Base-by-base conservation (phyloP, 495 filamentous ascomycete species). In the Aspergillus funiculosus region DNA sequence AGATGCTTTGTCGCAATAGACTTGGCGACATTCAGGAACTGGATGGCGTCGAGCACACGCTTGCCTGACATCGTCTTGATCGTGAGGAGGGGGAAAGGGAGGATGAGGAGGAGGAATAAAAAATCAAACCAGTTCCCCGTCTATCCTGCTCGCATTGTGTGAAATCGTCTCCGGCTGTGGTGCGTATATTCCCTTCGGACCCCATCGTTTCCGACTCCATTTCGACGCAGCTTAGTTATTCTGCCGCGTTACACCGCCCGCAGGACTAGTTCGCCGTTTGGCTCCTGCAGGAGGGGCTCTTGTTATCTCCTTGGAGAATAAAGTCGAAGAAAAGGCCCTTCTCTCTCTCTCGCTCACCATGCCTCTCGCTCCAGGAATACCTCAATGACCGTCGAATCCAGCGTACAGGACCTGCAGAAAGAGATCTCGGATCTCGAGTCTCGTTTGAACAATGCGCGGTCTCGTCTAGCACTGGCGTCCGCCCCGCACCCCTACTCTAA, bases 1-100 rank as follows among this genome's bases (percentile, higher is more conserved):
- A 87, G 64, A 66, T 97, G 92, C 66, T 88, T 87, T 52, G 75
- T 69, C 11, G 85, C 86, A 37, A 99, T 76, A 7, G 80, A 74
- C 34, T 80, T 79, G 45, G 87, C 83, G 58, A 86, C 90, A 70
- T 79, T 82, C 58, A 85, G 76, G 28, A 95, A 72, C 50, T 85
- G 82, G 47, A 85, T 80, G 50, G 84, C 76, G 69, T 96, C 90
- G 45, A 94, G 71, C 39, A 95, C 68, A 48, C 81, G 76, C 61
- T 73, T 78, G 43, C 81, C 82, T 52, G 81, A 77, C 84, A 88
- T 86, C 35, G 46, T 66, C 29, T 18, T 15, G 3, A 34, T 13
- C 21, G 19, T 27, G n/a, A n/a, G n/a, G n/a, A n/a, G n/a, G n/a
- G n/a, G n/a, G n/a, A n/a, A n/a, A n/a, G n/a, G n/a, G n/a, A n/a